Conservation (phyloP, 1,284 basidiomycete genomes). For the Blastosporella zonata region DNA sequence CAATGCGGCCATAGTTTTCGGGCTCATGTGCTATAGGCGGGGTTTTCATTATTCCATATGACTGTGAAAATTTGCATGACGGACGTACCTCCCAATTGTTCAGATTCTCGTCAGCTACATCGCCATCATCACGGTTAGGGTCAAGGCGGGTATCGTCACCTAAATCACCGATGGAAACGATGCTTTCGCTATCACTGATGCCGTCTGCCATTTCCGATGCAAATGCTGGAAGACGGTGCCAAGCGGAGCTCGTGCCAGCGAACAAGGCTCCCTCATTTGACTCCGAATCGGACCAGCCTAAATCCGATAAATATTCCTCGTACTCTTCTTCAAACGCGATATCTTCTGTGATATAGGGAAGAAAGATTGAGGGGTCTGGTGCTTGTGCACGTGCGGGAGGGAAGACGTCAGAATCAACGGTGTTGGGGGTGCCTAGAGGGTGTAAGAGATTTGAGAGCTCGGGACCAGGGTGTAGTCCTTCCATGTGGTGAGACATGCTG, state of each 20-base stretch:
- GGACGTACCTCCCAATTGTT: slow-evolving; percentile 90
- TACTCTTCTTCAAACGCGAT: slow-evolving; percentile 87
- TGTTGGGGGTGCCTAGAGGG: slow-evolving; percentile 73
- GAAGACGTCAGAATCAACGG: slow-evolving; percentile 77
- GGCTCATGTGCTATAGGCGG: slow-evolving; percentile 79
- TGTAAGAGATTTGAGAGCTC: slow-evolving; percentile 72
- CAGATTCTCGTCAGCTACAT: slow-evolving; percentile 71
- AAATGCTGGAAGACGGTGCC: slow-evolving; percentile 68
- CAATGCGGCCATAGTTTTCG: slow-evolving; percentile 86
- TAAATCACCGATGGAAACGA: slow-evolving; percentile 83
- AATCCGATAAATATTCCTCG: slow-evolving; percentile 81
- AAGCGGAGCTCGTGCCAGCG: slow-evolving; percentile 58
- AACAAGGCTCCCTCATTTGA: slow-evolving; percentile 39
- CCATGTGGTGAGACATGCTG: slow-evolving; percentile 76
- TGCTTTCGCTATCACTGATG: slow-evolving; percentile 89
- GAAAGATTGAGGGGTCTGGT: slow-evolving; percentile 78
- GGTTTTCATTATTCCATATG: slow-evolving; percentile 4
- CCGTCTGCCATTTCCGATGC: slow-evolving; percentile 71
- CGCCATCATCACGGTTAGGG: slow-evolving; percentile 56
- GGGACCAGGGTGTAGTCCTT: slow-evolving; percentile 72
- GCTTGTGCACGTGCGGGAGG: slow-evolving; percentile 79
- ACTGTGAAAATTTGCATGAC: slow-evolving; percentile 24
- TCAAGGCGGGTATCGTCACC: slow-evolving; percentile 75
- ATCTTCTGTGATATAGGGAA: slow-evolving; percentile 82
- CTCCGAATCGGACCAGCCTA: slow-evolving; percentile 67